Base-by-base conservation (phyloP, 2,329 filamentous ascomycete species). In the Alternaria brassicae region DNA sequence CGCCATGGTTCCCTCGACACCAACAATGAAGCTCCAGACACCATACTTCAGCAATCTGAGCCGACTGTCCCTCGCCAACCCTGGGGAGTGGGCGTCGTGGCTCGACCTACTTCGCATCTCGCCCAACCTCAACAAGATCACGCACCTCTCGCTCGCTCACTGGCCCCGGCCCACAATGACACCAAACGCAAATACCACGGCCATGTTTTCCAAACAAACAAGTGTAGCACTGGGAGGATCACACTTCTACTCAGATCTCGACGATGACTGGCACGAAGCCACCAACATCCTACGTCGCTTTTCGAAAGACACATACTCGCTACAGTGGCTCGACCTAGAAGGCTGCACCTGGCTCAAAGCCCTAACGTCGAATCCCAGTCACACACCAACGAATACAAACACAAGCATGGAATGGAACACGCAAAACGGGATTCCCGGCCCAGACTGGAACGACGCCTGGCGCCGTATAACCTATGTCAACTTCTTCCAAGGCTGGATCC, bases 241-340 rank as follows among this genome's bases (percentile, higher is more conserved):
- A 4, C 79, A 85, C 56, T 79, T 81, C 52, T 87, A 87, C 73
- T 82, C 82, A 7, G 77, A 78, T 3, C 73, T 81, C 28, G 84
- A 87, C 55, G 78, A 84, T 52, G 82, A 88, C 69, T 84, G 82
- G 79, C 79, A 81, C 36, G 85, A 88, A 71, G 82, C 85, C 1
- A 81, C 84, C 1, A 81, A 81, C 17, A 81, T 88, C 19, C 77
- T 89, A 1, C 82, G 85, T 6, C 83, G 83, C 23, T 77, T 89
- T 1, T 85, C 84, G 25, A 77, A 80, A 44, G 80, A 81, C 41
- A 84, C 86, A 0, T 85, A 88, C 64, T 85, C 85, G 42, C 77
- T 89, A 3, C 81, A 83, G 65, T 88, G 85, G 85, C 79, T 89
- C 2, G 87, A 89, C 65, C 75, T 89, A 1, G 84, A 88, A 70